phyloP scores from a whole-genome alignment of 2,329 filamentous ascomycete species.

The Neonectria ditissima region DNA sequence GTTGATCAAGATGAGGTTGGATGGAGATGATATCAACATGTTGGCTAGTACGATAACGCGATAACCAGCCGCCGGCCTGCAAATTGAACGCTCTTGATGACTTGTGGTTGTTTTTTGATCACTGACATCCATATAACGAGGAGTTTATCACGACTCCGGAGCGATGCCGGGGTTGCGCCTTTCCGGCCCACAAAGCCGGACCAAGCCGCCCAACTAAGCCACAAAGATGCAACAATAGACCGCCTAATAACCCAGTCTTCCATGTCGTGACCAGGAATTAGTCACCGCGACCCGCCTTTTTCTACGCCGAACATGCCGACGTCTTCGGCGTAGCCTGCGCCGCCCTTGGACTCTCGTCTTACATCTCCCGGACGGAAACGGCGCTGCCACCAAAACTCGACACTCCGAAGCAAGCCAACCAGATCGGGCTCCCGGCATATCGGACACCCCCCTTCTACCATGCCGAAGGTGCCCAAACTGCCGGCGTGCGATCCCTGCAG shows the following conservation, averaged over 20 bases:
- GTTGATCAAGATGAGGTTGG: conserved; percentile 1
- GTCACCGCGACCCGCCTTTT: conserved; percentile 6
- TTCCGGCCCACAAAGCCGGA: conserved; percentile 3
- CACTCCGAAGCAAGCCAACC: background rate
- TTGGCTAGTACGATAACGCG: background rate
- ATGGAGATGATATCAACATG: background rate
- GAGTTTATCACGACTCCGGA: background rate
- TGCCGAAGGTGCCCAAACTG: conserved; percentile 6
- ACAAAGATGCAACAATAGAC: background rate
- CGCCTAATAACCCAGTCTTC: background rate
- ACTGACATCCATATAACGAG: background rate
- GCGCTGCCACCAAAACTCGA: background rate
- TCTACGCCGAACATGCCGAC: conserved; percentile 8
- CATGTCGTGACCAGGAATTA: background rate
- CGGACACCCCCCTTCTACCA: too few relatives aligned
- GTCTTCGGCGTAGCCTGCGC: background rate
- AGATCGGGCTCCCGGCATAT: background rate
- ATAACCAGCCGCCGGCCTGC: background rate
- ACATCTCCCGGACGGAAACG: background rate
- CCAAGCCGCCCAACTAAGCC: background rate
- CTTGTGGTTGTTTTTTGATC: too few relatives aligned
- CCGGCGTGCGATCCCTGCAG: conserved; percentile 47
- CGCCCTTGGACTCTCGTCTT: background rate
- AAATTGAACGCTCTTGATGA: background rate
- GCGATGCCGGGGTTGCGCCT: background rate